Evolutionary conservation across 805 yeast genomes (phyloP).

Genomic region (Kockiozyma suomiensis): DNA sequence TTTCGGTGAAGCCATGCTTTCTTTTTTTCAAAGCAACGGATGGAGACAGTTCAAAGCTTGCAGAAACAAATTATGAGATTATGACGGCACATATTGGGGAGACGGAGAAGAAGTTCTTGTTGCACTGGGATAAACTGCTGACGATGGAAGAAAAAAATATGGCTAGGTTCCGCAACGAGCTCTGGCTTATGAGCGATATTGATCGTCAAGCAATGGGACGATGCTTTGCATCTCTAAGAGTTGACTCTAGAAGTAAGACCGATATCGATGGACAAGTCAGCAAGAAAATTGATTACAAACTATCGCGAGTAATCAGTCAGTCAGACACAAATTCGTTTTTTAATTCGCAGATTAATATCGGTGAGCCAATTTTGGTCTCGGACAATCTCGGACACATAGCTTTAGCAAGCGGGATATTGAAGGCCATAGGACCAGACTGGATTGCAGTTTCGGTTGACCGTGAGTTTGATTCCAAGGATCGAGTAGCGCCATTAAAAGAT

Average conservation of each 20-base stretch:
- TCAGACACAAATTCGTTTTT: constrained; percentile 32
- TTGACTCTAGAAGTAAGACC: constrained; percentile 5
- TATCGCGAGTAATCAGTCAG: constrained; percentile 14
- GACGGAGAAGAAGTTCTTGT: constrained; percentile 57
- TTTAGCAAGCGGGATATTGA: constrained; percentile 63
- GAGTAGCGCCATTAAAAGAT: constrained; percentile 23
- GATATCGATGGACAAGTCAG: background rate
- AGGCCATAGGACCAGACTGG: constrained; percentile 47
- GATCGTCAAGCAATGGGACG: constrained; percentile 69
- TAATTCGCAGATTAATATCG: constrained; percentile 54
- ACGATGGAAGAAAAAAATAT: constrained; percentile 71
- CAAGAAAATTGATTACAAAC: constrained; percentile 11
- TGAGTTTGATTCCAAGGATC: constrained; percentile 44
- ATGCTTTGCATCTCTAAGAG: constrained; percentile 55
- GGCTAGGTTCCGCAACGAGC: constrained; percentile 55
- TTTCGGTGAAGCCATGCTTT: constrained; percentile 36
- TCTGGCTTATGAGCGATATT: constrained; percentile 64
- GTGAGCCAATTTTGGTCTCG: constrained; percentile 73
- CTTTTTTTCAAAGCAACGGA: constrained; percentile 57
- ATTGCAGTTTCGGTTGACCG: constrained; percentile 58
- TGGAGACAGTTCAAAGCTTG: constrained; percentile 37
- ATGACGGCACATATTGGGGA: constrained; percentile 56
- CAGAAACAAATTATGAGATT: constrained; percentile 45
- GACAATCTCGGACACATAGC: constrained; percentile 81
- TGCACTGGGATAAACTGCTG: constrained; percentile 72